Evolutionary conservation across 2,329 filamentous ascomycete species (phyloP), one percentile per base, ranked within the genome.

Genomic region (Colletotrichum lupini): DNA sequence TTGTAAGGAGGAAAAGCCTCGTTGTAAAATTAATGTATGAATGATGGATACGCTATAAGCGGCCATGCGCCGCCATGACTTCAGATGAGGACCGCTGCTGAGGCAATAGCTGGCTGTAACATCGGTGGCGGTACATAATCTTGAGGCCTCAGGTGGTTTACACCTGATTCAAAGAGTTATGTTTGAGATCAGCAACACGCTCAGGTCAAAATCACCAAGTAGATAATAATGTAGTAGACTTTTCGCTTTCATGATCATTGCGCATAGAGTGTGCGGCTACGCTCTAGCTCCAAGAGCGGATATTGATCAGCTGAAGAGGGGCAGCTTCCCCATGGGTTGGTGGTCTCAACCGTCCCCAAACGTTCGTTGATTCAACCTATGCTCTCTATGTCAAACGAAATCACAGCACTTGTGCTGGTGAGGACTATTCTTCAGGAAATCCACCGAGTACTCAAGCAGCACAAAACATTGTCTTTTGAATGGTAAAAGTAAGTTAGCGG

Each of bases 21-120:
- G 7, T 32, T 63, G 58, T 69, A 53, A 12, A 16, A 63, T 7
- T 55, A 64, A 16, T 69, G 30, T 62, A 69, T 26, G 30, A 58
- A 26, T 32, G 7, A 53, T 16, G 37, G 16, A n/a, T 5, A 22
- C 19, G 30, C 26, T 3, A 12, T 42, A 53, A 49, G 67, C 19
- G 9, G 7, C 19, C 8, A 63, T 37, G 8, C 22, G 9, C 19
- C 52, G 24, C 12, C 8, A 26, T 6, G 30, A 55, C 28, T 16
- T 32, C 16, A n/a, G 42, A 22, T 22, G 42, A 22, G 42, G 7
- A 49, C 42, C 42, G 42, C 42, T 49, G 42, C 11, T 49, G 42
- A 9, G 19, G 42, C 6, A 49, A 49, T 4, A 22, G 42, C 19
- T 49, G 42, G 42, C 16, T 22, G 42, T 49, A n/a, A n/a, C 8